phyloP scores from a whole-genome alignment of 2,329 filamentous ascomycete species.

The Ascochyta rabiei region DNA sequence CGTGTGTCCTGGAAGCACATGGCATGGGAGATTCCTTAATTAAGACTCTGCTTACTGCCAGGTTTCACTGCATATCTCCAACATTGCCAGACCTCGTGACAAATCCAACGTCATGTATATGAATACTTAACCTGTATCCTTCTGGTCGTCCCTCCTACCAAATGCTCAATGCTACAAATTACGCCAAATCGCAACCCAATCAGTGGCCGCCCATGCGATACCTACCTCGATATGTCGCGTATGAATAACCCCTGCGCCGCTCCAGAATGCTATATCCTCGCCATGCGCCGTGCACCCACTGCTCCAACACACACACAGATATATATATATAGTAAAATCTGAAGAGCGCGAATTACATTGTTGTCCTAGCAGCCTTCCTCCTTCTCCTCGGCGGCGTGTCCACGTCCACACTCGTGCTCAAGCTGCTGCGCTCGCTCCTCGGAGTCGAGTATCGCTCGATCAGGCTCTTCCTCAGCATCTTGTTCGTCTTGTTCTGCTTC shows the following conservation, averaged over 20 bases:
- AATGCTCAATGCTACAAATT: neutral
- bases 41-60: too few species aligned
- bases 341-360: conserved; percentile 28
- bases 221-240: neutral
- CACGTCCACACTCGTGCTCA: conserved; percentile 32
- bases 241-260: conserved; percentile 8
- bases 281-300: conserved; percentile 1
- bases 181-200: conserved; percentile 1
- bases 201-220: neutral
- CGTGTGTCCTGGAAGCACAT: too few species aligned
- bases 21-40: too few species aligned
- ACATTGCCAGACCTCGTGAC: neutral
- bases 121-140: neutral
- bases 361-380: conserved; percentile 33
- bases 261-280: conserved; percentile 1
- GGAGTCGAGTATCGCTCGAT: conserved; percentile 38
- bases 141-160: neutral
- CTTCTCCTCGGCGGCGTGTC: conserved; percentile 31
- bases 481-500: conserved; percentile 39
- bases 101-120: neutral
- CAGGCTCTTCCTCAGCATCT: conserved; percentile 30
- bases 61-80: too few species aligned
- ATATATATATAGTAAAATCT: neutral
- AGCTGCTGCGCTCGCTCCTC: conserved; percentile 30
- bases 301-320: neutral